Percentiles rank a stretch among this genome's conserved stretches.
These are phyloP conservation scores for Royoungia palumana DNA, from an alignment of 768 basidiomycete species.

Conservation along the genomic window DNA sequence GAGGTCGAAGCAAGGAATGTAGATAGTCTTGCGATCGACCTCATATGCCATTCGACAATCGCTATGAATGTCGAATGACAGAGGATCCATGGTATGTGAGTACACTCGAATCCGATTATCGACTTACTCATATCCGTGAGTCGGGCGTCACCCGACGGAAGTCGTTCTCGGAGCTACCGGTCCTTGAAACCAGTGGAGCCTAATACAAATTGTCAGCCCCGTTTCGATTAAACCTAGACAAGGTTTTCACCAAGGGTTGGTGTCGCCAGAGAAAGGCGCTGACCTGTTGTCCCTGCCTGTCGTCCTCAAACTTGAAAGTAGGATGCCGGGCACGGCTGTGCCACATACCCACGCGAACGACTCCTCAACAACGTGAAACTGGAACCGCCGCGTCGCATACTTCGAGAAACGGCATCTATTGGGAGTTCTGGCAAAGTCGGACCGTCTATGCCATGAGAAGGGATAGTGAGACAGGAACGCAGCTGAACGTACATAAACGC, in stretches of 20 bases:
- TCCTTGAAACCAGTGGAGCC: conserved; percentile 7
- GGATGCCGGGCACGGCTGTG: neutral
- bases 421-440: neutral
- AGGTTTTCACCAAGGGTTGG: conserved; percentile 8
- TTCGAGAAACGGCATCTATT: conserved; percentile 2
- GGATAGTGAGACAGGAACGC: conserved; percentile 19
- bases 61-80: no score
- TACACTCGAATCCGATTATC: neutral
- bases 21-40: no score
- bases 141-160: conserved; percentile 12
- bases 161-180: conserved; percentile 2
- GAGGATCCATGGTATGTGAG: neutral
- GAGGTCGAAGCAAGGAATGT: no score
- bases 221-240: neutral
- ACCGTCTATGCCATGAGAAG: neutral
- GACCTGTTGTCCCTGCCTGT: conserved; percentile 7
- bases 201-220: neutral
- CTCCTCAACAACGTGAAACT: conserved; percentile 6
- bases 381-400: conserved; percentile 1
- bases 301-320: neutral
- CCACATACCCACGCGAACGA: conserved; percentile 5
- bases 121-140: conserved; percentile 3
- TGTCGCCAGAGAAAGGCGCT: conserved; percentile 1
- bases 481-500: conserved; percentile 11
- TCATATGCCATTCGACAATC: no score